phyloP scores from a whole-genome alignment of 345 rosid genomes.

The Eucalyptus viminalis region DNA sequence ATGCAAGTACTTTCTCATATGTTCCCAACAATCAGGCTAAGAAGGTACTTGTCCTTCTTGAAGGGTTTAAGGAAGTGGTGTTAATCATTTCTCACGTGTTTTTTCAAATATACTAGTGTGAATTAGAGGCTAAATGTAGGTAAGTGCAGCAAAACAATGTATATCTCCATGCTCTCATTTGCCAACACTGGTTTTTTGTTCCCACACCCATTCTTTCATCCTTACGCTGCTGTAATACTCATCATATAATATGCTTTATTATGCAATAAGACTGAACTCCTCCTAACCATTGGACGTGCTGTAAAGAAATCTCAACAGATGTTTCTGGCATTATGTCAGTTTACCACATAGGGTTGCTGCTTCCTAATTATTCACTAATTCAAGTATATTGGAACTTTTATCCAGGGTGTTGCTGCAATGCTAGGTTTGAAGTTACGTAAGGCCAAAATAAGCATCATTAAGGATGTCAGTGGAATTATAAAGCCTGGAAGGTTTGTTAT shows the following conservation, averaged over 20 bases:
- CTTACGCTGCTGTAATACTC: not conserved
- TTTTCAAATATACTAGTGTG: not conserved
- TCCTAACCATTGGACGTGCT: not conserved
- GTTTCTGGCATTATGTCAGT: not conserved
- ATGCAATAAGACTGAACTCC: not conserved
- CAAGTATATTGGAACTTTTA: not conserved
- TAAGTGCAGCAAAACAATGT: not conserved
- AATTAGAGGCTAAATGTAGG: not conserved
- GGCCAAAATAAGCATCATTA: constrained; percentile 43
- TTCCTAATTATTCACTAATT: not conserved
- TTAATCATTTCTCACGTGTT: not conserved
- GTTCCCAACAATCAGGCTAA: not conserved
- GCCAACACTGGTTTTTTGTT: not conserved
- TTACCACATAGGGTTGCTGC: not conserved
- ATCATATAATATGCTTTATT: not conserved
- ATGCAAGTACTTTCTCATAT: not conserved
- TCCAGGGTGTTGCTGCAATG: constrained; percentile 28
- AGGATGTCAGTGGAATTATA: constrained; percentile 36
- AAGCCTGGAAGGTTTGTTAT: constrained; percentile 52
- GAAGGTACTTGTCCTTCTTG: not conserved
- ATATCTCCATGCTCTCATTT: not conserved
- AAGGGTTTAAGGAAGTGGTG: not conserved
- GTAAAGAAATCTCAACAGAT: not conserved
- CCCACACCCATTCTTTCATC: not conserved
- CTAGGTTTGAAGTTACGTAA: constrained; percentile 17